Percentiles rank a stretch among this genome's conserved stretches.
Evolutionary conservation across 2,329 filamentous ascomycete genomes (phyloP).

Genomic region (Xylariales sp.): DNA sequence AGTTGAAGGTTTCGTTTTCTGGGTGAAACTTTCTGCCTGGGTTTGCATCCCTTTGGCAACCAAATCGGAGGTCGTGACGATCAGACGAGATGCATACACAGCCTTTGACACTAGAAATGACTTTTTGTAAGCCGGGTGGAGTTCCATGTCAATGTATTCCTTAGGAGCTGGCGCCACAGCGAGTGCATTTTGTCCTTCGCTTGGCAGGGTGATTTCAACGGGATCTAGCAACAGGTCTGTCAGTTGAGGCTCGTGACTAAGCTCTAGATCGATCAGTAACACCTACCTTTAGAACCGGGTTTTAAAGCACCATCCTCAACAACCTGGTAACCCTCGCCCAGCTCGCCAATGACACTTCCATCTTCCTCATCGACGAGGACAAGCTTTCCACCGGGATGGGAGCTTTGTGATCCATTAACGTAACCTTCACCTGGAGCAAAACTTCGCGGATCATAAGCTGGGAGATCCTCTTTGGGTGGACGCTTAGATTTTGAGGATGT

Average conservation of each 20-base stretch:
- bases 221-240: constrained; percentile 50
- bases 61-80: constrained; percentile 81
- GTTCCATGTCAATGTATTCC: constrained; percentile 70
- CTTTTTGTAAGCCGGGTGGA: constrained; percentile 88
- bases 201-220: constrained; percentile 72
- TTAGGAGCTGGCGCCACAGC: constrained; percentile 62
- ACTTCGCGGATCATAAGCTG: constrained; percentile 74
- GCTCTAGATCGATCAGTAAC: neutral
- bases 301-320: constrained; percentile 72
- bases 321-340: constrained; percentile 76
- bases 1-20: constrained; percentile 69
- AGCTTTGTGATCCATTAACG: constrained; percentile 57
- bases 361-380: constrained; percentile 95
- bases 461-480: constrained; percentile 40
- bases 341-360: constrained; percentile 88
- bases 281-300: constrained; percentile 84
- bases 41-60: constrained; percentile 73
- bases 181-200: constrained; percentile 58
- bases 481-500: constrained; percentile 32
- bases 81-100: constrained; percentile 80
- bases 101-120: constrained; percentile 84
- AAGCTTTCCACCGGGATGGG: constrained; percentile 65
- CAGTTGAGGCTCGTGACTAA: neutral
- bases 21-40: constrained; percentile 76
- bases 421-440: constrained; percentile 80